These are phyloP conservation scores for Phlegmacium glaucopus DNA, from an alignment of 768 basidiomycete genomes.

Conservation along the genomic window DNA sequence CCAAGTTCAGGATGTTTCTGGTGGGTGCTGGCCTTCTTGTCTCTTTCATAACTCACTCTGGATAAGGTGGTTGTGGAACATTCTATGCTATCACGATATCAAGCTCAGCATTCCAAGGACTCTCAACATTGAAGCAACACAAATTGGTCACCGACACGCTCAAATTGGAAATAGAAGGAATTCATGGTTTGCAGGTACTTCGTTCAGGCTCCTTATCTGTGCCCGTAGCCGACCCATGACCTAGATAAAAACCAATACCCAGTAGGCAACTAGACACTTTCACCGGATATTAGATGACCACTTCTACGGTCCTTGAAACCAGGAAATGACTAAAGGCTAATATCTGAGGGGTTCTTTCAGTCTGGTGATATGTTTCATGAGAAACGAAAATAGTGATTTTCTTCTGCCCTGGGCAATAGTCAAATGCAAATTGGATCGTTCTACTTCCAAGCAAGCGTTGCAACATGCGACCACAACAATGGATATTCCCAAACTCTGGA, in stretches of 20 bases:
- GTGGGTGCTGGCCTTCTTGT: constrained; percentile 41
- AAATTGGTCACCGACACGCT: constrained; percentile 81
- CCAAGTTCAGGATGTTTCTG: constrained; percentile 92
- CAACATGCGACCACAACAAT: too few relatives aligned
- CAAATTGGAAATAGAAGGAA: constrained; percentile 85
- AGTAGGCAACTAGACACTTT: neutral
- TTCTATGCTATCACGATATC: constrained; percentile 94
- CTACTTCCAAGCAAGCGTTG: too few relatives aligned
- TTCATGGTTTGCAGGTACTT: constrained; percentile 91
- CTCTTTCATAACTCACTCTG: neutral
- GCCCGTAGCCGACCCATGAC: neutral
- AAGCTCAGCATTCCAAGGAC: constrained; percentile 80
- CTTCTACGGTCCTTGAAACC: too few relatives aligned
- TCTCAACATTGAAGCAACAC: constrained; percentile 91
- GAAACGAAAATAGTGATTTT: too few relatives aligned
- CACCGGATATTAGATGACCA: neutral
- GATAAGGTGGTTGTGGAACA: constrained; percentile 88
- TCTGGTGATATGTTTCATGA: too few relatives aligned
- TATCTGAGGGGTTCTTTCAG: too few relatives aligned
- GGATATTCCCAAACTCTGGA: too few relatives aligned
- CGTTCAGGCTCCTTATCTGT: neutral
- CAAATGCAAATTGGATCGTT: too few relatives aligned
- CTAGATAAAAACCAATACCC: constrained; percentile 25
- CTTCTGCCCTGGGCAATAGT: too few relatives aligned
- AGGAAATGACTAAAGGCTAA: too few relatives aligned